A percentile compares a stretch with the other conserved stretches of the same genome.
phyloP scores from a whole-genome alignment of 495 filamentous ascomycete species.

The Penicillium turbatum region DNA sequence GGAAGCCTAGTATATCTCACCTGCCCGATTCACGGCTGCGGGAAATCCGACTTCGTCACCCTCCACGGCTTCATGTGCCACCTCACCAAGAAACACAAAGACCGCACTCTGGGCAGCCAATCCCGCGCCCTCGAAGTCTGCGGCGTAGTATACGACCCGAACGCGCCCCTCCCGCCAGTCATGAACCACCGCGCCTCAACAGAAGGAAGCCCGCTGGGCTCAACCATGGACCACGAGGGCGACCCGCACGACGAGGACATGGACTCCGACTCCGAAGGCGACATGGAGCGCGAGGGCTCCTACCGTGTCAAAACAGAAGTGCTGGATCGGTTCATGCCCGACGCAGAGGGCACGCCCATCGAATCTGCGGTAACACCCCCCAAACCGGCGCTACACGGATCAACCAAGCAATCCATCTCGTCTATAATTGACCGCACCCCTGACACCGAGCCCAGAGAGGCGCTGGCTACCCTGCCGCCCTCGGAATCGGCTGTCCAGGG shows the following conservation, averaged over 20 bases:
- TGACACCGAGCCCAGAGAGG: conserved; percentile 27
- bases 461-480: conserved; percentile 16
- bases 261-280: conserved; percentile 36
- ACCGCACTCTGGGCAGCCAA: conserved; percentile 45
- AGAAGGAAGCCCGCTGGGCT: conserved; percentile 35
- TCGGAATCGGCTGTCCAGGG: conserved; percentile 21
- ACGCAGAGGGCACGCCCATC: conserved; percentile 8
- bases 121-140: conserved; percentile 44
- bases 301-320: conserved; percentile 33
- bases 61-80: conserved; percentile 50
- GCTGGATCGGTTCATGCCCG: conserved; percentile 22
- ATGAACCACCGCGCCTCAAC: conserved; percentile 37
- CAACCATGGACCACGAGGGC: conserved; percentile 29
- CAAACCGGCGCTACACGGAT: conserved; percentile 24
- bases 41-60: conserved; percentile 45
- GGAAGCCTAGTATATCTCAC: conserved; percentile 45
- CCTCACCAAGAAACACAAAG: conserved; percentile 49
- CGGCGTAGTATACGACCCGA: conserved; percentile 44
- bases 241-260: conserved; percentile 33
- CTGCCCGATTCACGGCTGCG: conserved; percentile 42
- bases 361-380: conserved; percentile 11
- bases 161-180: conserved; percentile 39
- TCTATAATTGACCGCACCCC: conserved; percentile 45
- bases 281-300: conserved; percentile 12
- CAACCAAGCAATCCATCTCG: conserved; percentile 44